These are phyloP conservation scores for Moricandia moricandioides DNA, from an alignment of 345 rosid species.

Conservation along the genomic window DNA sequence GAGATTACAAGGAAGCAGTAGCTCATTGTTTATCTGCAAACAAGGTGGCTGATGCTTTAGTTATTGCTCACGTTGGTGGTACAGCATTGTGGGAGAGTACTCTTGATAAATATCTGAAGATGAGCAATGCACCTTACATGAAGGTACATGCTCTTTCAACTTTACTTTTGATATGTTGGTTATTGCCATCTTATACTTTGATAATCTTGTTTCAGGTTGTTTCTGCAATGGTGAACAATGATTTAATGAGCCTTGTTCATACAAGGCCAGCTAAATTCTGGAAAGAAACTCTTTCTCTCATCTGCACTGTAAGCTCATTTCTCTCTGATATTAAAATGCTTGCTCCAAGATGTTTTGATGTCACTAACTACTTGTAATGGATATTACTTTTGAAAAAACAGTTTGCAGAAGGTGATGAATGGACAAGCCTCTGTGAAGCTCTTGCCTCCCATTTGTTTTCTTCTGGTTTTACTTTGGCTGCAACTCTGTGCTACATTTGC, in stretches of 20 bases:
- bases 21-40: not conserved
- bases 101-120: not conserved
- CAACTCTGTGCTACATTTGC: not conserved
- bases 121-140: constrained; percentile 2
- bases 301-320: not conserved
- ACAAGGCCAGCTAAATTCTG: not conserved
- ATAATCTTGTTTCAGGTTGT: not conserved
- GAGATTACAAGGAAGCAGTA: not conserved
- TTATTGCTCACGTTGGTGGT: not conserved
- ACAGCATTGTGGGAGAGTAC: not conserved
- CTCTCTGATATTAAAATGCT: not conserved
- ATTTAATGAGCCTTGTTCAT: constrained; percentile 8
- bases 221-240: not conserved
- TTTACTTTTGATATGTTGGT: not conserved
- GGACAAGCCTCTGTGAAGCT: constrained; percentile 9
- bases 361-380: not conserved
- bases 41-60: constrained; percentile 1
- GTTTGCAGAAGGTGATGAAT: constrained; percentile 7
- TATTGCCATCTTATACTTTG: not conserved
- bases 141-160: not conserved
- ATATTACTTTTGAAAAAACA: not conserved
- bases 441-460: not conserved
- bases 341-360: not conserved
- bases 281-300: not conserved
- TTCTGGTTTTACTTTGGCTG: not conserved